Base-by-base conservation (phyloP, 805 yeast genomes). In the Pichia scutulata region DNA sequence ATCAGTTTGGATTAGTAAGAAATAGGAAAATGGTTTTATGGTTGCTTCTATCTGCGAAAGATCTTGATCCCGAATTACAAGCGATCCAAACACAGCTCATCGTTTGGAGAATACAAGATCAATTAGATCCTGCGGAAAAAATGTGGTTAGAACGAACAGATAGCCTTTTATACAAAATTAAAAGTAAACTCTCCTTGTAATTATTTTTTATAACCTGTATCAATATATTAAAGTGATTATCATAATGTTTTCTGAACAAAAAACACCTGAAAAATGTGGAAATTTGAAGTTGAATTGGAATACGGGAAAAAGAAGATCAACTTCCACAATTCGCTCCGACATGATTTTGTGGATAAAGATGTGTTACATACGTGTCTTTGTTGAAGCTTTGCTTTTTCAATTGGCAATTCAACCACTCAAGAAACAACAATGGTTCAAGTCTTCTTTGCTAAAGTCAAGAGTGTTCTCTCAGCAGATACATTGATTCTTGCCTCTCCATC, bases 1-100 rank as follows among this genome's bases (percentile, higher is more conserved):
- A 70, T 5, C 69, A 72, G 0, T 62, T 75, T 37, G 82, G 92
- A 0, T 63, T 79, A 21, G 78, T 85, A 2, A 71, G 95, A 51
- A 67, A 67, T 47, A 74, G 97, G 49, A 89, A 89, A 61, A 80
- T 89, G 1, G 79, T 87, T 0, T 72, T 90, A 26, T 89, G 96
- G 88, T 75, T 76, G 56, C 62, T 89, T 25, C 62, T 89, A 25
- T 82, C 96, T 0, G 84, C 89, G 7, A 77, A 77, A 50, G 86
- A 85, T 60, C 81, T 96, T 85, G 73, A 74, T 46, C 65, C 66
- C 2, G 51, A 37, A 9, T 51, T 56, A 10, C 61, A 60, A 19
- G 63, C 67, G 1, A 44, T 55, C 2, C 68, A 66, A 46, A 59
- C 59, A 2, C 52, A 48, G n/a, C 24, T 63, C 2, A 43, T 64